phyloP scores from a whole-genome alignment of 1,139 yeast genomes.

The Diutina rugosa region DNA sequence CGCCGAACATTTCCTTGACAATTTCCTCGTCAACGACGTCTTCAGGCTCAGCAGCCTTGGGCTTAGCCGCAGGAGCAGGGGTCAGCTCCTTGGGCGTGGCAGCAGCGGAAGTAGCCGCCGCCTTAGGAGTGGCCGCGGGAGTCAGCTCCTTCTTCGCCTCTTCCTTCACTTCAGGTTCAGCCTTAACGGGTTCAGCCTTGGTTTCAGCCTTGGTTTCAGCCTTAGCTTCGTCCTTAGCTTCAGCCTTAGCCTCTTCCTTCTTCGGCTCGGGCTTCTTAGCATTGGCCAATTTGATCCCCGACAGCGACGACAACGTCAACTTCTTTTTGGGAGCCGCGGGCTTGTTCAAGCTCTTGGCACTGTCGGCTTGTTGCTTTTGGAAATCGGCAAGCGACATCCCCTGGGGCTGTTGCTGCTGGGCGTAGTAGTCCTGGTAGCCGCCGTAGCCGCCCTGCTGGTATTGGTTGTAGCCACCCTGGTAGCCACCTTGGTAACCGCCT shows the following conservation, averaged over 20 bases:
- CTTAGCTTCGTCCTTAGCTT: slow-evolving; percentile 13
- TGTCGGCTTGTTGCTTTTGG: slow-evolving; percentile 52
- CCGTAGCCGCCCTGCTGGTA: slow-evolving; percentile 8
- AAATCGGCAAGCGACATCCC: slow-evolving; percentile 86
- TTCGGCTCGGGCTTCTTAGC: slow-evolving; percentile 18
- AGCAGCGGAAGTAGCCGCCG: not conserved
- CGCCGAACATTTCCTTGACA: slow-evolving; percentile 87
- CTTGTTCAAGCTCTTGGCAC: slow-evolving; percentile 30
- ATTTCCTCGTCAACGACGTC: slow-evolving; percentile 81
- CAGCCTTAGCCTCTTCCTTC: slow-evolving; percentile 5
- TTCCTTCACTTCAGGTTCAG: not conserved
- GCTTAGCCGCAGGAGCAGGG: slow-evolving; percentile 7
- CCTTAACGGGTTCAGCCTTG: slow-evolving; percentile 3
- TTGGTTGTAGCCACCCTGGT: slow-evolving; percentile 11
- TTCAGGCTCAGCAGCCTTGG: slow-evolving; percentile 42
- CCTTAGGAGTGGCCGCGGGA: not conserved
- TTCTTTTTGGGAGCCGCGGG: slow-evolving; percentile 32
- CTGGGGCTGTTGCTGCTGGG: slow-evolving; percentile 17
- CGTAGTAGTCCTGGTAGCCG: slow-evolving; percentile 10
- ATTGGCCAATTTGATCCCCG: slow-evolving; percentile 57
- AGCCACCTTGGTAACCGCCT: slow-evolving; percentile 13
- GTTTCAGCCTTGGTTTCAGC: slow-evolving; percentile 5
- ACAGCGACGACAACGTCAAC: slow-evolving; percentile 51
- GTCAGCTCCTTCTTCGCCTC: not conserved
- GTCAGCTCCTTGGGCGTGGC: slow-evolving; percentile 10